phyloP scores from a whole-genome alignment of 257 asterid species.

The Fraxinus excelsior region DNA sequence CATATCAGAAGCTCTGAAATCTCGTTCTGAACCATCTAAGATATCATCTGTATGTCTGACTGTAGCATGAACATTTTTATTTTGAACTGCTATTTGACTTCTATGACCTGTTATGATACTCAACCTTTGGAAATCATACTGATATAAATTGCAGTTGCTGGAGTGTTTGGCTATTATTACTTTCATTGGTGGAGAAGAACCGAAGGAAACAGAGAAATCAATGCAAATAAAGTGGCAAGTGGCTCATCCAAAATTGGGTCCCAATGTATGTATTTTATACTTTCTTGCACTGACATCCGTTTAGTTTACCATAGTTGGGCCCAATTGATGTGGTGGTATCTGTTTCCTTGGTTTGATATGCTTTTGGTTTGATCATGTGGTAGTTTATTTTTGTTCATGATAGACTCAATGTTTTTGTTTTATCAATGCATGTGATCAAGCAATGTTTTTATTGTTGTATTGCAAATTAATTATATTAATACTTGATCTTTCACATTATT shows the following conservation, averaged over 20 bases:
- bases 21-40: conserved; percentile 67
- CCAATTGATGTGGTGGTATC: neutral
- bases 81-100: neutral
- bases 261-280: conserved; percentile 63
- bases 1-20: conserved; percentile 77
- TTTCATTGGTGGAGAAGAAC: conserved; percentile 89
- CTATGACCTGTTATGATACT: conserved; percentile 8
- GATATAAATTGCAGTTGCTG: conserved; percentile 55
- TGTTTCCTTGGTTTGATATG: conserved; percentile 1
- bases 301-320: neutral
- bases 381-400: neutral
- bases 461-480: neutral
- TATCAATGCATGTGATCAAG: neutral
- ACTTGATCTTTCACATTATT: neutral
- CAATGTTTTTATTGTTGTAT: neutral
- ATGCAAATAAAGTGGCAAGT: conserved; percentile 96
- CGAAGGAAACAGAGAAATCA: conserved; percentile 76
- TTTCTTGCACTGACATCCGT: neutral
- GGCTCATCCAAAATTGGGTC: conserved; percentile 87
- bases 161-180: conserved; percentile 86
- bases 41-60: conserved; percentile 56
- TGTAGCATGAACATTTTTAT: neutral
- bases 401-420: neutral
- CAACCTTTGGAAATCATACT: conserved; percentile 10
- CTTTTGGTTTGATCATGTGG: neutral